Evolutionary conservation across 345 rosid genomes (phyloP).

Genomic region (Linum lewisii): DNA sequence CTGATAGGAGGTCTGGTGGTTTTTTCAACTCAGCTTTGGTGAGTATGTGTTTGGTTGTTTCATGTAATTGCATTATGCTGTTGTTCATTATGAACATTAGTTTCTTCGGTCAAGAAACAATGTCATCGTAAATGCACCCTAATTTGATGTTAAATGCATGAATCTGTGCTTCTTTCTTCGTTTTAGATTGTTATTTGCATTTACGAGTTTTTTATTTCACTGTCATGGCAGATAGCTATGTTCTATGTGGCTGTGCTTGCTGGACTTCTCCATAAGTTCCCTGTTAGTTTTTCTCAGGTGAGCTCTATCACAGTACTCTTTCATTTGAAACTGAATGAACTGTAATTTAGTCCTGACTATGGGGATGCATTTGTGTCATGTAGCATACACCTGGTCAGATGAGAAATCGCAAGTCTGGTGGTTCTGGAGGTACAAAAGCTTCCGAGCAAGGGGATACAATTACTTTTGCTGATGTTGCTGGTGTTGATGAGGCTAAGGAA

Average conservation of each 20-base stretch:
- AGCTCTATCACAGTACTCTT: neutral
- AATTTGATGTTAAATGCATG: neutral
- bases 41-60: conserved; percentile 16
- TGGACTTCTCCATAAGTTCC: conserved; percentile 68
- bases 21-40: conserved; percentile 77
- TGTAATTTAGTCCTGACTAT: conserved; percentile 13
- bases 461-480: conserved; percentile 95
- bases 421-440: conserved; percentile 51
- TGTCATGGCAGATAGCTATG: conserved; percentile 56
- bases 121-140: neutral
- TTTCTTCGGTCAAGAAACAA: neutral
- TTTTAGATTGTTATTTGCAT: neutral
- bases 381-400: conserved; percentile 78
- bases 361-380: conserved; percentile 10
- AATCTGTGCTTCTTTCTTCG: neutral
- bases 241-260: conserved; percentile 76
- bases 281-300: conserved; percentile 79
- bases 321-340: conserved; percentile 6
- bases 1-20: conserved; percentile 77
- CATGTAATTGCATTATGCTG: neutral
- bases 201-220: conserved; percentile 3
- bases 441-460: conserved; percentile 65
- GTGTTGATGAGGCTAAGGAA: conserved; percentile 97
- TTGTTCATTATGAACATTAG: neutral
- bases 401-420: conserved; percentile 60